These are phyloP conservation scores for Alternaria longipes DNA, from an alignment of 2,329 filamentous ascomycete species.

Conservation along the genomic window DNA sequence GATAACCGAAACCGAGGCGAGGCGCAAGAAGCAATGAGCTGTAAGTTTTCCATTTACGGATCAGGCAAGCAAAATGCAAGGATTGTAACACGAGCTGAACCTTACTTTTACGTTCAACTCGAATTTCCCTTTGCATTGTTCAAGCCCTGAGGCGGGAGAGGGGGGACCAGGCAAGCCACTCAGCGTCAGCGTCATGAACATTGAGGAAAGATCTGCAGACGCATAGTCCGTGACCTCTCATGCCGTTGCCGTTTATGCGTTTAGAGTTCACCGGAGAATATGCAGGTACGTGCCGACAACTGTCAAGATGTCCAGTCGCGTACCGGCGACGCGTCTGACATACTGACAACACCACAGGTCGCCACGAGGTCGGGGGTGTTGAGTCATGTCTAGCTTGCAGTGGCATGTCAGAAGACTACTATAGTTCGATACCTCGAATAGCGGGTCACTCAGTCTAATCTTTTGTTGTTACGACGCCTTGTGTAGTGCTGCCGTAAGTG, in stretches of 20 bases:
- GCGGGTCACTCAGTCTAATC: neutral
- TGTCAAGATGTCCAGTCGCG: neutral
- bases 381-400: neutral
- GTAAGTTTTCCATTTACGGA: neutral
- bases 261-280: neutral
- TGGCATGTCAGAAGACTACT: neutral
- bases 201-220: neutral
- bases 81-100: neutral
- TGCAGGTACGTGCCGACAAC: neutral
- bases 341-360: neutral
- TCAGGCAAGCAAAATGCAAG: neutral
- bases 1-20: conserved; percentile 1
- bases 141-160: neutral
- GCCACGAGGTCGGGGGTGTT: neutral
- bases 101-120: neutral
- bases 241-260: neutral
- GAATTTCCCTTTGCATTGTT: neutral
- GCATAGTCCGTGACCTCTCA: neutral
- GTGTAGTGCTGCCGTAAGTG: neutral
- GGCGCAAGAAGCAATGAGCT: conserved; percentile 1
- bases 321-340: neutral
- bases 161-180: neutral
- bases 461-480: neutral
- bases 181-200: neutral
- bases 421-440: neutral